Evolutionary conservation across 352 stramenopile genomes (phyloP).

Genomic region (Phytophthora cryptogea): DNA sequence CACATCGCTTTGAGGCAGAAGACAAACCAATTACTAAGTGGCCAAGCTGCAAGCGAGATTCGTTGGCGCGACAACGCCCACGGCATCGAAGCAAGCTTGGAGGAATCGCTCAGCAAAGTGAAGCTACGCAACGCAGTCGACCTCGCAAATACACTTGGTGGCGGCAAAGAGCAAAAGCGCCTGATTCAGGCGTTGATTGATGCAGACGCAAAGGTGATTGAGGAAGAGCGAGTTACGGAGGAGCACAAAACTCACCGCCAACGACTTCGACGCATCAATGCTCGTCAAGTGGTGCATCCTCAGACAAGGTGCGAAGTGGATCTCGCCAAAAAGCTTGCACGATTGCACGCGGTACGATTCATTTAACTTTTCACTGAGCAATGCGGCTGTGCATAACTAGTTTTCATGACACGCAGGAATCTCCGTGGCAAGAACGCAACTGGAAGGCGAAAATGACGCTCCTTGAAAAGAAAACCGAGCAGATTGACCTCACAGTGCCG

Average conservation of each 20-base stretch:
- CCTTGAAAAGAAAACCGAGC: slow-evolving; percentile 12
- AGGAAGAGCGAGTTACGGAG: slow-evolving; percentile 61
- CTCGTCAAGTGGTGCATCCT: slow-evolving; percentile 27
- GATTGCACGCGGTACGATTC: slow-evolving; percentile 14
- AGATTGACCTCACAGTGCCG: neutral
- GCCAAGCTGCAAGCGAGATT: slow-evolving; percentile 14
- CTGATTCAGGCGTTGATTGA: slow-evolving; percentile 73
- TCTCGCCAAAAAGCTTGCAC: slow-evolving; percentile 18
- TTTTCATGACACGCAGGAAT: slow-evolving; percentile 34
- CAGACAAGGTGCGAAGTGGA: slow-evolving; percentile 13
- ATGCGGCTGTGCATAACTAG: neutral
- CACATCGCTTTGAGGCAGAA: slow-evolving; percentile 36
- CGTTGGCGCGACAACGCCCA: slow-evolving; percentile 22
- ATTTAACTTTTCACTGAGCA: neutral
- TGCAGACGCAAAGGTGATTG: slow-evolving; percentile 63
- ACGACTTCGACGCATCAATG: slow-evolving; percentile 52
- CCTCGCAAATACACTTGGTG: slow-evolving; percentile 53
- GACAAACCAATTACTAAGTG: slow-evolving; percentile 40
- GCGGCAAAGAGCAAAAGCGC: slow-evolving; percentile 67
- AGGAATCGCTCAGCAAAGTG: slow-evolving; percentile 65
- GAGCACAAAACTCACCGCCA: slow-evolving; percentile 65
- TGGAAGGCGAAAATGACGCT: slow-evolving; percentile 41
- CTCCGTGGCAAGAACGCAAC: slow-evolving; percentile 79
- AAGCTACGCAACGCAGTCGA: slow-evolving; percentile 78
- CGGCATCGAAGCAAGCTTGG: slow-evolving; percentile 41